Evolutionary conservation across 106 monocot species (phyloP).

Genomic region (Platanthera zijinensis): DNA sequence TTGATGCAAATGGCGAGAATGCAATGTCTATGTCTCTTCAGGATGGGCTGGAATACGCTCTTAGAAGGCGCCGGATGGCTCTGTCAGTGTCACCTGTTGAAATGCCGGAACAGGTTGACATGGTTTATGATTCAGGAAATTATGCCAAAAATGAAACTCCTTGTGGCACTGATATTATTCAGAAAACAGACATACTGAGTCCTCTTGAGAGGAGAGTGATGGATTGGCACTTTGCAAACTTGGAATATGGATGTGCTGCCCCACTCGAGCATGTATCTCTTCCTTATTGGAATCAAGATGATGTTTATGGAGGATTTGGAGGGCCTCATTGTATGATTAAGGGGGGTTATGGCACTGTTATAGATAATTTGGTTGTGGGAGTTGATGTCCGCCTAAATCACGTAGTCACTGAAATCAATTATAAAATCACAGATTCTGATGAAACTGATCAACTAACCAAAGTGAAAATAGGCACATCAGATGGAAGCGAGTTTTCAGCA

Average conservation of each 20-base stretch:
- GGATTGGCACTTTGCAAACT: conserved; percentile 98
- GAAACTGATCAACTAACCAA: conserved; percentile 11
- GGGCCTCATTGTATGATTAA: conserved; percentile 99
- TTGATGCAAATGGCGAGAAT: conserved; percentile 58
- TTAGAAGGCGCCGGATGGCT: conserved; percentile 44
- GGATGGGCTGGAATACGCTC: conserved; percentile 83
- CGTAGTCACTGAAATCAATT: conserved; percentile 56
- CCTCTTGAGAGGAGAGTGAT: conserved; percentile 93
- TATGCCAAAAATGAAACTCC: neutral
- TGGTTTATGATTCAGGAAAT: conserved; percentile 8
- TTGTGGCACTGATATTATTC: neutral
- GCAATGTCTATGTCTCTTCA: conserved; percentile 68
- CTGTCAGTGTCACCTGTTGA: conserved; percentile 17
- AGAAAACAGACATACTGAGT: conserved; percentile 37
- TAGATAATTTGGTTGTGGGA: conserved; percentile 65
- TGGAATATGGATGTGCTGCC: conserved; percentile 99
- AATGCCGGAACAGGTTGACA: conserved; percentile 22
- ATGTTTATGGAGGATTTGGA: conserved; percentile 95
- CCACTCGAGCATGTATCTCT: conserved; percentile 83
- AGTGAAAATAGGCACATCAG: conserved; percentile 68
- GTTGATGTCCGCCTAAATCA: conserved; percentile 69
- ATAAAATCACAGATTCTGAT: conserved; percentile 25
- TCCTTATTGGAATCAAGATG: conserved; percentile 98
- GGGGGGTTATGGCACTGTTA: conserved; percentile 75
- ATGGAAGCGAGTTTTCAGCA: conserved; percentile 52